Percentiles rank a stretch among this genome's conserved stretches.
These are phyloP conservation scores for Pseudogymnoascus verrucosus DNA, from an alignment of 2,329 filamentous ascomycete genomes.

Conservation along the genomic window DNA sequence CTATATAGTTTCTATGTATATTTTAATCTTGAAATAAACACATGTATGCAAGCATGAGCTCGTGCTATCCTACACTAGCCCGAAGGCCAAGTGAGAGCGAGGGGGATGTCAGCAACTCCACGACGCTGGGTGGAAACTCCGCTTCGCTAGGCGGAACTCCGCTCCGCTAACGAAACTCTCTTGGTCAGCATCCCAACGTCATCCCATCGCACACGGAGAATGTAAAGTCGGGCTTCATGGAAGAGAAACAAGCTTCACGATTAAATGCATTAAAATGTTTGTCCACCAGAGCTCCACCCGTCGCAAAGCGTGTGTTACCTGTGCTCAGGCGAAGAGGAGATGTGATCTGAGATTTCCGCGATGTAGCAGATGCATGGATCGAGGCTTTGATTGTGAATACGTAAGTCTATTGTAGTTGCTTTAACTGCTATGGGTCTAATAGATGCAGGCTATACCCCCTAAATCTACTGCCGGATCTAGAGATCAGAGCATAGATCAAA, in stretches of 20 bases:
- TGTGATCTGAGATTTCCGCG: slow-evolving; percentile 20
- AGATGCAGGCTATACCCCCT: background rate
- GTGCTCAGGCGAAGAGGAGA: slow-evolving; percentile 21
- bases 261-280: background rate
- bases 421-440: background rate
- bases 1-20: no score
- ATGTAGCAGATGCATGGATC: slow-evolving; percentile 17
- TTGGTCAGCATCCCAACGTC: background rate
- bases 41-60: no score
- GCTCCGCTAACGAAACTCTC: background rate
- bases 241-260: background rate
- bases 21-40: no score
- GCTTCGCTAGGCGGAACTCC: background rate
- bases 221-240: background rate
- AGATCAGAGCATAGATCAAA: background rate
- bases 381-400: slow-evolving; percentile 17
- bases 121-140: background rate
- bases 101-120: background rate
- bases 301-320: slow-evolving; percentile 18
- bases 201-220: background rate
- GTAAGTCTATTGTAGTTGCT: slow-evolving; percentile 12
- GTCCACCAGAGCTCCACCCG: slow-evolving; percentile 12
- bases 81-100: background rate
- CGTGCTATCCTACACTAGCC: no score
- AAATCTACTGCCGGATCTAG: background rate